These are phyloP conservation scores for Backusella macrospora DNA, from an alignment of 192 early-diverging fungal genomes.

Conservation along the genomic window DNA sequence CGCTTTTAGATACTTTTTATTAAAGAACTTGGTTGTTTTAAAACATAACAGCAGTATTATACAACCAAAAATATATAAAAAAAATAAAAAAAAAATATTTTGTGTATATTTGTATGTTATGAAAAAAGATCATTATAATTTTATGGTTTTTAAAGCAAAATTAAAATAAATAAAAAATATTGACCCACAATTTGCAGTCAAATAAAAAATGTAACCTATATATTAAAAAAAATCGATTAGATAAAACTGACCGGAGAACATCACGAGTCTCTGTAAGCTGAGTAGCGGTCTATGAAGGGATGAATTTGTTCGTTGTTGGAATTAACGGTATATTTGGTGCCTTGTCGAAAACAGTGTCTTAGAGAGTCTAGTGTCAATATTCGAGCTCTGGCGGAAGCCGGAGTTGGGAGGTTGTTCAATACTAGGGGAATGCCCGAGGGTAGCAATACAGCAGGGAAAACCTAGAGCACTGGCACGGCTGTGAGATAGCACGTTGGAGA, in stretches of 20 bases:
- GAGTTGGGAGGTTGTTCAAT: conserved; percentile 44
- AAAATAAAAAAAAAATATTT: neutral
- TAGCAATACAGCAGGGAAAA: conserved; percentile 55
- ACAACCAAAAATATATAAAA: neutral
- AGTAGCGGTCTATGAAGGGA: conserved; percentile 35
- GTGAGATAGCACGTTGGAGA: conserved; percentile 47
- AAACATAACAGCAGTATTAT: no score
- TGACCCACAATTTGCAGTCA: neutral
- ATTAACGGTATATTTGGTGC: conserved; percentile 22
- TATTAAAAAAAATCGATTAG: neutral
- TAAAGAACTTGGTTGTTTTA: no score
- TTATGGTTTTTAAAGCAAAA: neutral
- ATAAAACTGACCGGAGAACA: conserved; percentile 26
- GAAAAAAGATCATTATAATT: neutral
- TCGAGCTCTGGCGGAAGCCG: conserved; percentile 36
- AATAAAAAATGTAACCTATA: neutral
- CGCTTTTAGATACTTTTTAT: no score
- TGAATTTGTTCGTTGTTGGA: conserved; percentile 37
- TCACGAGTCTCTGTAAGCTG: conserved; percentile 30
- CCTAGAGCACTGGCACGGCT: conserved; percentile 45
- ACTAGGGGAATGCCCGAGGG: conserved; percentile 44
- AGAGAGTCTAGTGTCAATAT: conserved; percentile 46
- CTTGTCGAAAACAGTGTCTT: conserved; percentile 49
- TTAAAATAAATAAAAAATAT: neutral
- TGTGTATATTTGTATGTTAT: neutral